Conservation (phyloP, 2,329 filamentous ascomycete species). For the Talaromyces verruculosus region DNA sequence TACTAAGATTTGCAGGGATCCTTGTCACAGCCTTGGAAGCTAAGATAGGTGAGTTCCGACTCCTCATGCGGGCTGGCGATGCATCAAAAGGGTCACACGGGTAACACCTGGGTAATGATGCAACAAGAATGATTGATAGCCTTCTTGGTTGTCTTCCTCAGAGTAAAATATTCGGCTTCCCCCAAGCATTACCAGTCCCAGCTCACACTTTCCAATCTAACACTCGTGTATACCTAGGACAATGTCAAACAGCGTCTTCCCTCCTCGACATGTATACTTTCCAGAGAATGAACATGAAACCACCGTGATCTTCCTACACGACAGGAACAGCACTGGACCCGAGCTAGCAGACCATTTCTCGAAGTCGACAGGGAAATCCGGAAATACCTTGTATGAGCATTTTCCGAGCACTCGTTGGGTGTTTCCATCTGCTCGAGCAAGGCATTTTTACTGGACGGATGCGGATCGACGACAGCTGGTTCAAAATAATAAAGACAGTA, state of each 20-base stretch:
- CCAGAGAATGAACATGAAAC: slow-evolving; percentile 15
- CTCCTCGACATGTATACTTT: slow-evolving; percentile 22
- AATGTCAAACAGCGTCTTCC: slow-evolving; percentile 15
- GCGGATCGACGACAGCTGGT: slow-evolving; percentile 9
- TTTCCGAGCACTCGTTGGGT: slow-evolving; percentile 23
- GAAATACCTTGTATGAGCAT: slow-evolving; percentile 18
- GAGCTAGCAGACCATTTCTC: slow-evolving; percentile 19
- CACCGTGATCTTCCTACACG: slow-evolving; percentile 24
- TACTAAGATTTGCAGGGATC: background rate
- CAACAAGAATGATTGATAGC: background rate
- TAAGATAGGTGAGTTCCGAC: background rate
- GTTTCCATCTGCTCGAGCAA: slow-evolving; percentile 21
- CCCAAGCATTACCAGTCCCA: background rate
- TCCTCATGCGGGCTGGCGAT: background rate
- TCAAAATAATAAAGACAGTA: slow-evolving; percentile 11
- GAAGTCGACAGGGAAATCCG: slow-evolving; percentile 3
- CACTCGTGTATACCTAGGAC: background rate
- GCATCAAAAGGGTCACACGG: background rate
- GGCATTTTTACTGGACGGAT: slow-evolving; percentile 19
- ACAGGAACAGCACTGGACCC: slow-evolving; percentile 20
- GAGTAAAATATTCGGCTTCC: background rate
- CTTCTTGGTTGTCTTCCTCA: background rate
- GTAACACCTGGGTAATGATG: background rate
- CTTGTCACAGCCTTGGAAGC: background rate
- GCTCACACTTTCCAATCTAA: background rate